Base-by-base conservation (phyloP, 306 rosid species). In the Cucumis sativus region DNA sequence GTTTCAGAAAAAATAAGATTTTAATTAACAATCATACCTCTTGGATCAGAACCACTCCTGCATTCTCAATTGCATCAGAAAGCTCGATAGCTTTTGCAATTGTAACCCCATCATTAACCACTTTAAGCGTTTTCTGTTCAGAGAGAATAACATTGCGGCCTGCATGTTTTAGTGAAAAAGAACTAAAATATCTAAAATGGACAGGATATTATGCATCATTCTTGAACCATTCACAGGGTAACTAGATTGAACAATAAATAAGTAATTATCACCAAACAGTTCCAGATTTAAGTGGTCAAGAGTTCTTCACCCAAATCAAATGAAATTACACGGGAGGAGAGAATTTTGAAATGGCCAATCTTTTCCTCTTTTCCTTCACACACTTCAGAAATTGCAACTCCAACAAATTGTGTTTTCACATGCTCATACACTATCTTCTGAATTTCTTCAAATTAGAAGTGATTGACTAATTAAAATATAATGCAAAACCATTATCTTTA, bases 121-220 rank as follows among this genome's bases (percentile, higher is more conserved):
- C 97, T 87, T 84, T 89, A 57, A 95, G 81, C 1, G 80, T 78
- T 69, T 75, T 93, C 67, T 88, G 82, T 80, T 95, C 98, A 11
- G 91, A 95, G 76, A 95, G 92, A 84, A 95, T 82, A 81, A 92
- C 98, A 89, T 95, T 95, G 5, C 97, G 96, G 20, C 98, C 98
- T 95, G 92, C 86, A 76, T 28, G 14, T 37, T 64, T 62, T 63
- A 33, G 18, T 41, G 66, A 45, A 33, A 61, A 51, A 66, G 3
- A 15, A 52, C 9, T 52, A 52, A 52, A 52, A 47, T 71, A 23
- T 25, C 60, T 49, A 33, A 14, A 28, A 28, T 25, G 6, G 61
- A 47, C 17, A 72, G 28, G 61, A 47, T 51, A 71, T 16, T 17
- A 71, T 15, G 43, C 61, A 49, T 70, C 59, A 47, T 70, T 47